phyloP scores from a whole-genome alignment of 306 rosid genomes.

The Citrullus mucosospermus region DNA sequence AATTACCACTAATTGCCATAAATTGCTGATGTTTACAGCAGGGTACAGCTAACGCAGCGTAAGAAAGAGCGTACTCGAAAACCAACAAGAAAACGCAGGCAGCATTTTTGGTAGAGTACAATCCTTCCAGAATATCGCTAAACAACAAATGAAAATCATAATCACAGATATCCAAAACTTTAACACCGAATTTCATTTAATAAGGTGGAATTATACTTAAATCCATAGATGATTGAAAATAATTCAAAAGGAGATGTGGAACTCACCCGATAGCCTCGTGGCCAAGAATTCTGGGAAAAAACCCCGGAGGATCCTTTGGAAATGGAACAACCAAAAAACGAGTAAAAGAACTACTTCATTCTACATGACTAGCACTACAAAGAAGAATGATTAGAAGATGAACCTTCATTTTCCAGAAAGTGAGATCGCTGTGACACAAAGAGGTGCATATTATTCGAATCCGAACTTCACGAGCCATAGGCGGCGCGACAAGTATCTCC shows the following conservation, averaged over 20 bases:
- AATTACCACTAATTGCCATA: neutral
- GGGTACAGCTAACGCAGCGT: neutral
- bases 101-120: neutral
- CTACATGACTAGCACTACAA: neutral
- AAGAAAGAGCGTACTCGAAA: too few species aligned
- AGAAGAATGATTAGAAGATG: neutral
- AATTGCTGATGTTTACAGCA: neutral
- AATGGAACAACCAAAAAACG: neutral
- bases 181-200: neutral
- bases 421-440: slow-evolving; percentile 65
- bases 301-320: slow-evolving; percentile 45
- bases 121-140: neutral
- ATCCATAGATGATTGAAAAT: neutral
- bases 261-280: slow-evolving; percentile 81
- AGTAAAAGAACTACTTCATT: neutral
- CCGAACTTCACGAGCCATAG: slow-evolving; percentile 59
- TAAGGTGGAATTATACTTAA: neutral
- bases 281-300: slow-evolving; percentile 68
- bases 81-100: neutral
- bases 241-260: neutral
- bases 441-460: slow-evolving; percentile 61
- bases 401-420: slow-evolving; percentile 73
- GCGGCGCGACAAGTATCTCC: slow-evolving; percentile 68
- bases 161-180: neutral
- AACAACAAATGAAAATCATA: neutral